Base-by-base conservation (phyloP, 2,329 filamentous ascomycete species). In the Neophaeococcomyces mojaviensis region DNA sequence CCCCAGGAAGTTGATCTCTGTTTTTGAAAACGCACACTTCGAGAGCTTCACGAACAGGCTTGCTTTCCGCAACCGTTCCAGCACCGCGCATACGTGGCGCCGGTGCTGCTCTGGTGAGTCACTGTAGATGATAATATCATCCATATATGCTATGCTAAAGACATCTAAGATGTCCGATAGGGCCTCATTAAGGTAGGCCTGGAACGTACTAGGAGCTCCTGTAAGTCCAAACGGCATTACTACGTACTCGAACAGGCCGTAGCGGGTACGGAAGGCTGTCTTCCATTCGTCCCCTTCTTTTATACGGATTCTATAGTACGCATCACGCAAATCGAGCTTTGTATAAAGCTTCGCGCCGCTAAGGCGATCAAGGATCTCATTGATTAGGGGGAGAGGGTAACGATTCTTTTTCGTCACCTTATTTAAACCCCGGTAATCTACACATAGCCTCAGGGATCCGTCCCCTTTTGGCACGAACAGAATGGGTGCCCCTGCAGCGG, bases 1-100 rank as follows among this genome's bases (percentile, higher is more conserved):
- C 22, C 56, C 49, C 31, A 67, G 48, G 47, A 59, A 66, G 18
- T 59, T 47, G 26, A 59, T 50, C 48, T 55, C 31, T 19, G 58
- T 49, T 30, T 49, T 50, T 47, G 59, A 49, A 49, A 64, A 65
- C 37, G 59, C 37, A 49, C 49, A 63, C 52, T 66, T 66, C 3
- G 57, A 46, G 24, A 51, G 51, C 12, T 55, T 49, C 12, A 57
- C 24, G 13, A 59, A 39, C n/a, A 65, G 30, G 2, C 44, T 33
- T 13, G 13, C 22, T 19, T 42, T 18, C 15, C 31, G n/a, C 10
- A 59, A 41, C 15, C 28, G 20, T 16, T 44, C 34, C 37, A 58
- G 36, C 9, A 57, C 53, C 31, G 48, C 30, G 18, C 35, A 9
- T 18, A 59, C 35, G 34, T 54, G 30, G 33, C 46, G 32, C 33